These are phyloP conservation scores for Wickerhamomyces canadensis DNA, from an alignment of 805 yeast genomes.

Conservation along the genomic window DNA sequence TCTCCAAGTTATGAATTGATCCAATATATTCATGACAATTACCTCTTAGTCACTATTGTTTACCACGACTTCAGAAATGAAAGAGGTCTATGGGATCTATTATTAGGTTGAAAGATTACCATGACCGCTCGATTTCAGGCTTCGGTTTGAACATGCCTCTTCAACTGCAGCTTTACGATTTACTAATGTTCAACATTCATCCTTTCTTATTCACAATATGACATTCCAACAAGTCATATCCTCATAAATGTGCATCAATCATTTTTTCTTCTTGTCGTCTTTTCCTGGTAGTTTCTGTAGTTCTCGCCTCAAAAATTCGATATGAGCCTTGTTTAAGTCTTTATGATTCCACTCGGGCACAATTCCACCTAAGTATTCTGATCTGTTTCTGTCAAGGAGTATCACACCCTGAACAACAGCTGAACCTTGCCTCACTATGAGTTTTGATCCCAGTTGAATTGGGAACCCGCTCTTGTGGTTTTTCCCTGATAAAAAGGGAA, in stretches of 20 bases:
- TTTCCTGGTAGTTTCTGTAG: slow-evolving; percentile 13
- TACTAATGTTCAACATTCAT: slow-evolving; percentile 1
- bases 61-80: slow-evolving; percentile 79
- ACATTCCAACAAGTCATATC: background rate
- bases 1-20: slow-evolving; percentile 55
- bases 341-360: slow-evolving; percentile 33
- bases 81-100: slow-evolving; percentile 68
- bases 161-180: too few species aligned
- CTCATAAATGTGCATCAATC: background rate
- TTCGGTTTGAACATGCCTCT: too few species aligned
- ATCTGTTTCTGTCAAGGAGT: slow-evolving; percentile 23
- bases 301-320: slow-evolving; percentile 25
- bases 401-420: slow-evolving; percentile 41
- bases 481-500: slow-evolving; percentile 38
- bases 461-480: slow-evolving; percentile 26
- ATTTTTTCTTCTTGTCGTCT: background rate
- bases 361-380: slow-evolving; percentile 33
- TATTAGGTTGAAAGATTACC: slow-evolving; percentile 24
- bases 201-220: too few species aligned
- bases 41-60: slow-evolving; percentile 76
- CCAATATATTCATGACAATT: slow-evolving; percentile 52
- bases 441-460: slow-evolving; percentile 50
- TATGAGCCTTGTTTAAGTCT: slow-evolving; percentile 26
- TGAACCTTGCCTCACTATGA: slow-evolving; percentile 46
- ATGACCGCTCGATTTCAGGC: too few species aligned